Base-by-base conservation (phyloP, 2,329 filamentous ascomycete species). In the Fusarium mundagurra region DNA sequence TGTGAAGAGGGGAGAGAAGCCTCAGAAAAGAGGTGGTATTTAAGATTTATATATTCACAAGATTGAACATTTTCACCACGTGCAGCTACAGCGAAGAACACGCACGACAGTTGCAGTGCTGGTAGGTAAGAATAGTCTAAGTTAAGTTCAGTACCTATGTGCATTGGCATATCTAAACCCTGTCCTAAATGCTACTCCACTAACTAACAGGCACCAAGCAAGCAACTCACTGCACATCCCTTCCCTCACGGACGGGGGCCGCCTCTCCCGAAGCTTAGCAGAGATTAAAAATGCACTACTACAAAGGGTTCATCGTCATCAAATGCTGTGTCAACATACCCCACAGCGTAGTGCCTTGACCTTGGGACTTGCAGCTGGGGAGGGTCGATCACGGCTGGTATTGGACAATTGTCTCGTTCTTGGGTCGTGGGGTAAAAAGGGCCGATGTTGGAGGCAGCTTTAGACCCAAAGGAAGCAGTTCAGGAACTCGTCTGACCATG, bases 341-440 rank as follows among this genome's bases (percentile, higher is more conserved):
- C 71, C 72, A 74, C 72, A 74, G 48, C 50, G 39, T 18, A 14
- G 18, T 58, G 48, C 31, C 17, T 34, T 61, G 43, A 36, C 31
- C 31, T 51, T 33, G 48, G n/a, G n/a, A 36, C 50, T 27, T 53
- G 33, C 38, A 36, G 48, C 51, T 65, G 64, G 34, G 51, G 69
- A 72, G 70, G 69, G 69, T 66, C 45, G 60, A 55, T 51, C 61
- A 41, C 17, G 18, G 6, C 24, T 44, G 34, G 47, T 44, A 73
- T 69, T 73, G 71, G 71, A 70, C 60, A 65, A 61, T 61, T 55
- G 31, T 66, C 72, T 53, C 1, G 18, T 36, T 36, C 50, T 64
- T 65, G 63, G 47, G 45, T 62, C 72, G 51, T 69, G 72, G 72
- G 72, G 72, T 71, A 75, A 75, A 75, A 75, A 75, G 72, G 72